Evolutionary conservation across 495 filamentous ascomycete genomes (phyloP).

Genomic region (Penicillium atrosanguineum): DNA sequence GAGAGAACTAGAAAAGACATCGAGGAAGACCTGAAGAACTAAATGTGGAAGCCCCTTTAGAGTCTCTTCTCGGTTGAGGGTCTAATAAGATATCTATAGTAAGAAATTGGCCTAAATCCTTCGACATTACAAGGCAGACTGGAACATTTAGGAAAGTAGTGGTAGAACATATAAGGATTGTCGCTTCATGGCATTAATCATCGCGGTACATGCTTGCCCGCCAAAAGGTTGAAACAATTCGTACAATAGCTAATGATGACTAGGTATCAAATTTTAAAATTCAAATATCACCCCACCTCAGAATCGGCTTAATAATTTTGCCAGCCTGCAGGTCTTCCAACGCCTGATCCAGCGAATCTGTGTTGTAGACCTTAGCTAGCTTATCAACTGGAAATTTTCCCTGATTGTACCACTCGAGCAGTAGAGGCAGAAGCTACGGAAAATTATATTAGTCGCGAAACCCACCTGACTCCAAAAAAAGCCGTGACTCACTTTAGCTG

Average conservation of each 20-base stretch:
- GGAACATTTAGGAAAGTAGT: too few species aligned
- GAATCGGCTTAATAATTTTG: constrained; percentile 25
- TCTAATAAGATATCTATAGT: too few species aligned
- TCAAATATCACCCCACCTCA: constrained; percentile 17
- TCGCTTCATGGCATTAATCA: too few species aligned
- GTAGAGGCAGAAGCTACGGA: constrained; percentile 25
- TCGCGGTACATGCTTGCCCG: too few species aligned
- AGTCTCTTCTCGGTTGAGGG: too few species aligned
- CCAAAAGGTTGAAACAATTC: too few species aligned
- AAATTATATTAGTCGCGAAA: not conserved
- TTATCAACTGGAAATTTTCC: constrained; percentile 43
- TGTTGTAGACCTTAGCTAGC: constrained; percentile 33
- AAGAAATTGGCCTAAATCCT: too few species aligned
- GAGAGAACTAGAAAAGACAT: too few species aligned
- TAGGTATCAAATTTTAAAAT: not conserved
- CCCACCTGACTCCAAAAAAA: not conserved
- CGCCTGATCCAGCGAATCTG: constrained; percentile 25
- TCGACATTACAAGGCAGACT: too few species aligned
- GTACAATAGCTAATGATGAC: not conserved
- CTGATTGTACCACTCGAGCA: constrained; percentile 38
- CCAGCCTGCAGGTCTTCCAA: constrained; percentile 35
- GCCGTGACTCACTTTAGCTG: constrained; percentile 19
- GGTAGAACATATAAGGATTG: too few species aligned
- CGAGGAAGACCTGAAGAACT: too few species aligned
- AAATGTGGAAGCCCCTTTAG: too few species aligned